Percentiles rank a stretch among this genome's conserved stretches.
phyloP scores from a whole-genome alignment of 805 yeast genomes.

The Candida loeiensis region DNA sequence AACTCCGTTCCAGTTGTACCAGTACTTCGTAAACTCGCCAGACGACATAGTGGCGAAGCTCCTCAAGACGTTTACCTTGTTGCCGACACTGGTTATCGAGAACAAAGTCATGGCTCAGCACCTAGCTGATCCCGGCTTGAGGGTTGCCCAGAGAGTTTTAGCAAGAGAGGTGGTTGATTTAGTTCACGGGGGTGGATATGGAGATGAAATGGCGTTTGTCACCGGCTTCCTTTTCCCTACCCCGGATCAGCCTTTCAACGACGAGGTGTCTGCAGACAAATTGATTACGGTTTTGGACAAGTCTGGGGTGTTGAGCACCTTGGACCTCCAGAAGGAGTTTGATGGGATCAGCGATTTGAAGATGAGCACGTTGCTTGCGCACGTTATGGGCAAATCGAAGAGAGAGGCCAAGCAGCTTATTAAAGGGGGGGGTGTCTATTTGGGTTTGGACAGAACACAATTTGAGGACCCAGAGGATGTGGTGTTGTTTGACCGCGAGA shows the following conservation, averaged over 20 bases:
- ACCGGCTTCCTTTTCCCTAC: conserved; percentile 66
- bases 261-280: conserved; percentile 43
- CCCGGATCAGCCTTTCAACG: conserved; percentile 47
- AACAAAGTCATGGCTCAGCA: conserved; percentile 50
- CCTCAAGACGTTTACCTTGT: conserved; percentile 72
- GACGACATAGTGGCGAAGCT: conserved; percentile 72
- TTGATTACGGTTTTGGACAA: conserved; percentile 53
- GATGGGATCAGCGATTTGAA: conserved; percentile 32
- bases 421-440: conserved; percentile 67
- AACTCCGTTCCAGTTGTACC: conserved; percentile 77
- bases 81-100: conserved; percentile 62
- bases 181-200: conserved; percentile 78
- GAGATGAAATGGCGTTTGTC: conserved; percentile 61
- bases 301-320: conserved; percentile 50
- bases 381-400: conserved; percentile 46
- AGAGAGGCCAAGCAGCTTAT: conserved; percentile 61
- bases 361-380: conserved; percentile 52
- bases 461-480: conserved; percentile 46
- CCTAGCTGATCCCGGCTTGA: conserved; percentile 50
- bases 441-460: conserved; percentile 58
- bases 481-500: conserved; percentile 43
- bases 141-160: conserved; percentile 71
- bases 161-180: conserved; percentile 86
- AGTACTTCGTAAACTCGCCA: conserved; percentile 73
- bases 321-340: conserved; percentile 25